Conservation (phyloP, 176 grass and related monocot genomes). For the Juncus inflexus region DNA sequence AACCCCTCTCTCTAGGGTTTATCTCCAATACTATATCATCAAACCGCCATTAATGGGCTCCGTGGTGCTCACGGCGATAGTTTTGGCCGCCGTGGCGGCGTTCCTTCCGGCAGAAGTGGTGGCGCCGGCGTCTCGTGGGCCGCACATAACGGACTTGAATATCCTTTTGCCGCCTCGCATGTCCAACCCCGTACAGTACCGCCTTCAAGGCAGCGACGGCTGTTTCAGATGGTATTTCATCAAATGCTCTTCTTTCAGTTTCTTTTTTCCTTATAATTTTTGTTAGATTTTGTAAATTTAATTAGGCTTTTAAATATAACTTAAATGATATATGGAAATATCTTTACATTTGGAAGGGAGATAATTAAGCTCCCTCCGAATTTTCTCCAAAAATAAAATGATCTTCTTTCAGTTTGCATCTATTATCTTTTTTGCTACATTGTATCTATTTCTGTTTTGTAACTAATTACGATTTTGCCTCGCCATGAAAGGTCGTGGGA, state of each 20-base stretch:
- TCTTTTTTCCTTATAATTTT: background rate
- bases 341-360: too few species aligned
- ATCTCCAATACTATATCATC: background rate
- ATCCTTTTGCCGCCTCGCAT: conserved; percentile 81
- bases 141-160: conserved; percentile 88
- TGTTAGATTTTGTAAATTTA: background rate
- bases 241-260: background rate
- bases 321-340: too few species aligned
- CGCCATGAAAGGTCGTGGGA: conserved; percentile 66
- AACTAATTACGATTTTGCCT: background rate
- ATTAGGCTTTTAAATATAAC: too few species aligned
- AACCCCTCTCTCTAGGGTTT: conserved; percentile 62
- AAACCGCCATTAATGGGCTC: conserved; percentile 6
- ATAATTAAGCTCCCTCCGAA: too few species aligned
- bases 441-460: conserved; percentile 8
- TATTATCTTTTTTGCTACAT: too few species aligned
- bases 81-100: conserved; percentile 23
- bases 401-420: too few species aligned
- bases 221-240: conserved; percentile 78
- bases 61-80: conserved; percentile 28
- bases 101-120: conserved; percentile 17
- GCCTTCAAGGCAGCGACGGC: conserved; percentile 67
- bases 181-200: conserved; percentile 70
- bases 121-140: conserved; percentile 36
- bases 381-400: too few species aligned